Percentiles rank a stretch among this genome's conserved stretches.
These are phyloP conservation scores for Atkinsonella texensis DNA, from an alignment of 2,329 filamentous ascomycete genomes.

Conservation along the genomic window DNA sequence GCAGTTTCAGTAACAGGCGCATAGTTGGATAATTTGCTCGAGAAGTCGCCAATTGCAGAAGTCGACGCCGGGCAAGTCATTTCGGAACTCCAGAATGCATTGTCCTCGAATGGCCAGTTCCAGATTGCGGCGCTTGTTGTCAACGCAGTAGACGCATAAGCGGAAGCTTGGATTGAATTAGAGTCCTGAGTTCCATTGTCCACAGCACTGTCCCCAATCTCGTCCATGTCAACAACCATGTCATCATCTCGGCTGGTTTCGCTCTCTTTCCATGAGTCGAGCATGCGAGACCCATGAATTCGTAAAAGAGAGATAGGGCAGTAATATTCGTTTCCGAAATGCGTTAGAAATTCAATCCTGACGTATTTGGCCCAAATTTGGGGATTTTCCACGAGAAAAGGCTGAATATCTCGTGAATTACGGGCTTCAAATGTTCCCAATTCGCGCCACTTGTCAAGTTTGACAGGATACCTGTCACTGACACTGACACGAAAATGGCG, in stretches of 20 bases:
- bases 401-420: constrained; percentile 87
- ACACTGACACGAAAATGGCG: constrained; percentile 84
- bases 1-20: neutral
- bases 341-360: constrained; percentile 78
- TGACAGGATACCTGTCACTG: constrained; percentile 88
- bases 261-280: constrained; percentile 82
- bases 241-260: constrained; percentile 56
- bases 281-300: constrained; percentile 91
- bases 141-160: neutral
- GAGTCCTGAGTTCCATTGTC: neutral
- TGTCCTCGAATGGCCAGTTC: neutral
- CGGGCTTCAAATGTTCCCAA: constrained; percentile 81
- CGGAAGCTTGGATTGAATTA: neutral
- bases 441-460: constrained; percentile 81
- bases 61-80: neutral
- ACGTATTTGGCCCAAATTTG: constrained; percentile 94
- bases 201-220: constrained; percentile 2
- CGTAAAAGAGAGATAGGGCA: constrained; percentile 84
- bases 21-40: neutral
- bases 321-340: constrained; percentile 95
- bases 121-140: neutral
- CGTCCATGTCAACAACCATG: constrained; percentile 26
- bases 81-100: neutral
- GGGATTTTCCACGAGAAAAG: constrained; percentile 87
- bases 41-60: neutral